phyloP scores from a whole-genome alignment of 257 asterid species.

The Ballota nigra region DNA sequence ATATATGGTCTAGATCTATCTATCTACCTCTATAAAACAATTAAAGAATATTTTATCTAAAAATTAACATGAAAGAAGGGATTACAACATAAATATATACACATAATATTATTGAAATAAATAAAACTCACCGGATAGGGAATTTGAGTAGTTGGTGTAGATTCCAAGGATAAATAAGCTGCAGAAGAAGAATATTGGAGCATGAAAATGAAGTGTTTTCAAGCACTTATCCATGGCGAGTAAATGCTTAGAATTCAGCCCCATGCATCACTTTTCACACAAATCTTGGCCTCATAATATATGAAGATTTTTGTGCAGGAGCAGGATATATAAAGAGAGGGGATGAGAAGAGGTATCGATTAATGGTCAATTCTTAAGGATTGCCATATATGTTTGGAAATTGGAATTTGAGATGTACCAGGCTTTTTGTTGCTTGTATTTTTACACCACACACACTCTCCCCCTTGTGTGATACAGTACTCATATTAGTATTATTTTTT shows the following conservation, averaged over 20 bases:
- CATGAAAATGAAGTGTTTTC: background rate
- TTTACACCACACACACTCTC: constrained; percentile 23
- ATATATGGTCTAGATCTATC: background rate
- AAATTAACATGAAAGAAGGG: too few species aligned
- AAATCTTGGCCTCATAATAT: too few species aligned
- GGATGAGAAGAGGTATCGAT: background rate
- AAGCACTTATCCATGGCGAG: constrained; percentile 9
- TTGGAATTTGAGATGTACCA: constrained; percentile 38
- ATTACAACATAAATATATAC: too few species aligned
- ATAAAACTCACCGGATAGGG: background rate
- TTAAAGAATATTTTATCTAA: background rate
- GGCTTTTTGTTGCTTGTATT: constrained; percentile 18
- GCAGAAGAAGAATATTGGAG: constrained; percentile 12
- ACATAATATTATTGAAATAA: too few species aligned
- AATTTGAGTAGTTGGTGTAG: background rate
- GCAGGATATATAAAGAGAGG: background rate
- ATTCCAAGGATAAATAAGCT: constrained; percentile 3
- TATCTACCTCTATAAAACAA: background rate
- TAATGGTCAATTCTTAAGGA: constrained; percentile 37
- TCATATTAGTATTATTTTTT: too few species aligned
- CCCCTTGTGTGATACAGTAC: too few species aligned
- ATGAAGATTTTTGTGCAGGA: background rate
- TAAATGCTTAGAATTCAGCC: background rate
- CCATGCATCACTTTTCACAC: background rate
- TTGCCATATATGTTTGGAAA: constrained; percentile 40